Evolutionary conservation across 176 grass and related monocot species (phyloP), one percentile per base, ranked within the genome.

Genomic region (Dendrocalamus sinicus): DNA sequence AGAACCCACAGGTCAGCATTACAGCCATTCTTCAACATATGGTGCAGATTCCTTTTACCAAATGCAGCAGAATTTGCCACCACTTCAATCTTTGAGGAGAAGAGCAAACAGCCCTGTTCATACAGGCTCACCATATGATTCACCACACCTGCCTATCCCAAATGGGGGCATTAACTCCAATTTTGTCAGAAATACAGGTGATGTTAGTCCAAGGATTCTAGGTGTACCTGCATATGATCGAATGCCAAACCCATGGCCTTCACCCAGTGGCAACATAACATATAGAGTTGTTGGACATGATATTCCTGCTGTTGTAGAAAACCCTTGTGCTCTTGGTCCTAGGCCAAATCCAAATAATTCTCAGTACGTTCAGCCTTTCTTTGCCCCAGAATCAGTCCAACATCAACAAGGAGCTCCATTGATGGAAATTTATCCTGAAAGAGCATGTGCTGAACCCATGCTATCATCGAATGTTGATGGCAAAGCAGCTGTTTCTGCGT

Each of bases 1-100:
- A 91, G 89, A 95, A 73, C 48, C 84, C 10, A 24, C 70, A 37
- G 59, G 71, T 45, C 91, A 85, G 50, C 88, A 91, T 79, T 83
- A 87, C 83, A 92, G 70, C 75, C 91, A 92, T 44, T 80, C 89
- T 87, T 92, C 85, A 85, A 73, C 83, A 46, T 89, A 92, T 92
- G 92, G 88, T 83, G 71, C 85, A 66, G 96, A 98, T 58, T 84
- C 90, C 55, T 83, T 91, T 81, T 94, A 94, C 81, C 96, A 98
- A 88, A 88, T 87, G 67, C 88, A 87, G 14, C 88, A 94, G 40
- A 95, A 92, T 87, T 87, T 95, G 70, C 88, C 88, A 37, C 88
- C 84, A 10, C 80, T 94, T 89, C 90, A 90, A 86, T 92, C 96
- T 70, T 82, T 87, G 15, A 93, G 96, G 71, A 90, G 88, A 79